Percentiles rank a stretch among this genome's conserved stretches.
These are phyloP conservation scores for Cydonia oblonga DNA, from an alignment of 331 rosid species.

Conservation along the genomic window DNA sequence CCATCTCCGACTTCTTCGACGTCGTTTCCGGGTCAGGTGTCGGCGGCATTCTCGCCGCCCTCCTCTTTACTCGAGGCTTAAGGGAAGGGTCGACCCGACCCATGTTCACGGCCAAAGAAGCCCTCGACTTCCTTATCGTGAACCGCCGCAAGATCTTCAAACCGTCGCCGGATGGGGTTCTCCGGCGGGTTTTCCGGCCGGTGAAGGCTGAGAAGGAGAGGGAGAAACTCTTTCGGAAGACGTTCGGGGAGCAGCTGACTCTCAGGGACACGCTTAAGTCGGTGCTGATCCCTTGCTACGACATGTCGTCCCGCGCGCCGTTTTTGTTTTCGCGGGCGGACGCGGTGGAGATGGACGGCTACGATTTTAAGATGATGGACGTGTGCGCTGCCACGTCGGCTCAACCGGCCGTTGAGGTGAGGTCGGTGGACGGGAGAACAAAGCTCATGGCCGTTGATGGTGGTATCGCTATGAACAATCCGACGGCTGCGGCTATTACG, in stretches of 20 bases:
- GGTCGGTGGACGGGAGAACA: constrained; percentile 58
- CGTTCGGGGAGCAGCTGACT: constrained; percentile 51
- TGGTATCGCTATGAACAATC: constrained; percentile 79
- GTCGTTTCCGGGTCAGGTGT: constrained; percentile 76
- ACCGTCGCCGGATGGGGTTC: constrained; percentile 18
- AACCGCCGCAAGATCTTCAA: constrained; percentile 44
- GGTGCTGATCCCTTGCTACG: constrained; percentile 85
- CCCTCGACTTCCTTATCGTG: constrained; percentile 39
- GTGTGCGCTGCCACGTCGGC: constrained; percentile 72
- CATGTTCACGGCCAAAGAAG: constrained; percentile 60
- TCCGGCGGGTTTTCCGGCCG: constrained; percentile 37
- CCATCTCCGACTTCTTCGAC: constrained; percentile 52
- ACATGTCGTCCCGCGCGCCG: constrained; percentile 79
- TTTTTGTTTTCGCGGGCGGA: constrained; percentile 95
- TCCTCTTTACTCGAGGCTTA: constrained; percentile 53
- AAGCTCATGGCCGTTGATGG: constrained; percentile 75
- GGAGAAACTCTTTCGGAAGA: constrained; percentile 50
- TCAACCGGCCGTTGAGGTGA: constrained; percentile 27
- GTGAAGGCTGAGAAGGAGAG: constrained; percentile 39
- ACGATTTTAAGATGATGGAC: constrained; percentile 81
- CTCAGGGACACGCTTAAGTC: constrained; percentile 79
- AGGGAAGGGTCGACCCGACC: constrained; percentile 35
- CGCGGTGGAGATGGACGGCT: constrained; percentile 81
- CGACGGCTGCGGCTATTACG: constrained; percentile 74
- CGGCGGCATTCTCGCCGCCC: constrained; percentile 74